These are phyloP conservation scores for Camellia granthamiana DNA, from an alignment of 148 eudicot genomes.

Conservation along the genomic window DNA sequence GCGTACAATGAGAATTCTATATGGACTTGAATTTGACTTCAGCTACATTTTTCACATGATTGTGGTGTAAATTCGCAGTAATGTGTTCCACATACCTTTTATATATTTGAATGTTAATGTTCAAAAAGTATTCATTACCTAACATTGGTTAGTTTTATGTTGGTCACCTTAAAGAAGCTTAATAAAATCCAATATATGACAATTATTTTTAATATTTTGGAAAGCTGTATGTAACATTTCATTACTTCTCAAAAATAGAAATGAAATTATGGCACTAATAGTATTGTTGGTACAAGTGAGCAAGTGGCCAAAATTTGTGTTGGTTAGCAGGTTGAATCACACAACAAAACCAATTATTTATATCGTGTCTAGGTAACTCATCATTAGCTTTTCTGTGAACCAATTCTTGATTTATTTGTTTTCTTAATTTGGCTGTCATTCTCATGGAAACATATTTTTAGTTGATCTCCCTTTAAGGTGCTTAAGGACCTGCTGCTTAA, in stretches of 20 bases:
- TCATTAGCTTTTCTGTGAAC: neutral
- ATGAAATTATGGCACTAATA: neutral
- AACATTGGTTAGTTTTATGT: too few species aligned
- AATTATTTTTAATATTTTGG: neutral
- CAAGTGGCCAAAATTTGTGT: neutral
- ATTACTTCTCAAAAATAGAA: neutral
- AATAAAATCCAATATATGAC: neutral
- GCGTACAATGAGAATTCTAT: neutral
- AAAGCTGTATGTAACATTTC: neutral
- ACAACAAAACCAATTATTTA: neutral
- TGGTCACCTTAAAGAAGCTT: neutral
- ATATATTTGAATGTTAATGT: too few species aligned
- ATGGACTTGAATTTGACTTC: neutral
- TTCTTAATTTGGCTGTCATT: neutral
- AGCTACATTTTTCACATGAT: neutral
- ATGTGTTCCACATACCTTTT: too few species aligned
- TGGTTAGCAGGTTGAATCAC: neutral
- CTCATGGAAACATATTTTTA: neutral
- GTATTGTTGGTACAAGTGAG: neutral
- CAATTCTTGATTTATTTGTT: neutral
- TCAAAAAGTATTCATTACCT: too few species aligned
- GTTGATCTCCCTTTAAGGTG: constrained; percentile 7
- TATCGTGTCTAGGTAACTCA: neutral
- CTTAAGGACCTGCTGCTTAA: neutral
- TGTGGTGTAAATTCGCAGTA: neutral